Evolutionary conservation across 1,284 basidiomycete genomes (phyloP).

Genomic region (Malassezia furfur): DNA sequence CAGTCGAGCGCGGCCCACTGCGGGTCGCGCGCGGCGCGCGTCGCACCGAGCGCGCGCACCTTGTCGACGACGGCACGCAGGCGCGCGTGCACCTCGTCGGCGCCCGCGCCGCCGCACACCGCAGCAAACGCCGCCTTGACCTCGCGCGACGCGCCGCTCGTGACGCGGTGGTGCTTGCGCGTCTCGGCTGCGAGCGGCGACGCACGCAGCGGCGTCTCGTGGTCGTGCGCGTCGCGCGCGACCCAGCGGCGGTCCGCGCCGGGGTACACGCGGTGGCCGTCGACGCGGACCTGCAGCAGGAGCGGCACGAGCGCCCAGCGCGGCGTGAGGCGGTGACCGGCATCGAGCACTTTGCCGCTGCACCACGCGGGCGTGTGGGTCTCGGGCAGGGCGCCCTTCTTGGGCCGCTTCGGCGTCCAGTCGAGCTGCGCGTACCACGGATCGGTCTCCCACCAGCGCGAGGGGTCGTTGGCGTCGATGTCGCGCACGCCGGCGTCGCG

Average conservation of each 20-base stretch:
- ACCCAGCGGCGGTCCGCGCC: conserved; percentile 8
- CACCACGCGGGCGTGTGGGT: conserved; percentile 30
- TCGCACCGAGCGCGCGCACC: conserved; percentile 10
- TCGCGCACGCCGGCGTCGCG: conserved; percentile 22
- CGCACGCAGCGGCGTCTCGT: conserved; percentile 13
- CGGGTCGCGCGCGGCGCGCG: conserved; percentile 14
- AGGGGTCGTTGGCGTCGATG: conserved; percentile 1
- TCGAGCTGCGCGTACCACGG: conserved; percentile 85
- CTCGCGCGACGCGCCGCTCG: conserved; percentile 10
- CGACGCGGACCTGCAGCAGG: conserved; percentile 23
- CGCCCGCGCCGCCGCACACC: not conserved
- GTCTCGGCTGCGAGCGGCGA: conserved; percentile 24
- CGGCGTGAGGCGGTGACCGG: conserved; percentile 13
- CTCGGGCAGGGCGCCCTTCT: not conserved
- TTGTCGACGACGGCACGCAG: conserved; percentile 23
- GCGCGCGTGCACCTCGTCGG: conserved; percentile 7
- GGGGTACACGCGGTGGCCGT: conserved; percentile 22
- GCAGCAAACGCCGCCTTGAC: conserved; percentile 17
- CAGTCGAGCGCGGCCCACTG: conserved; percentile 35
- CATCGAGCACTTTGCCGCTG: conserved; percentile 23
- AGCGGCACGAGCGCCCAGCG: conserved; percentile 24
- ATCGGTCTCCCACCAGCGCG: conserved; percentile 60
- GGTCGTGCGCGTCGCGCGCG: not conserved
- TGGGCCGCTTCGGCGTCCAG: conserved; percentile 78
- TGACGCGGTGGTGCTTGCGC: conserved; percentile 20